These are phyloP conservation scores for Mariannaea elegans DNA, from an alignment of 2,329 filamentous ascomycete species.

Conservation along the genomic window DNA sequence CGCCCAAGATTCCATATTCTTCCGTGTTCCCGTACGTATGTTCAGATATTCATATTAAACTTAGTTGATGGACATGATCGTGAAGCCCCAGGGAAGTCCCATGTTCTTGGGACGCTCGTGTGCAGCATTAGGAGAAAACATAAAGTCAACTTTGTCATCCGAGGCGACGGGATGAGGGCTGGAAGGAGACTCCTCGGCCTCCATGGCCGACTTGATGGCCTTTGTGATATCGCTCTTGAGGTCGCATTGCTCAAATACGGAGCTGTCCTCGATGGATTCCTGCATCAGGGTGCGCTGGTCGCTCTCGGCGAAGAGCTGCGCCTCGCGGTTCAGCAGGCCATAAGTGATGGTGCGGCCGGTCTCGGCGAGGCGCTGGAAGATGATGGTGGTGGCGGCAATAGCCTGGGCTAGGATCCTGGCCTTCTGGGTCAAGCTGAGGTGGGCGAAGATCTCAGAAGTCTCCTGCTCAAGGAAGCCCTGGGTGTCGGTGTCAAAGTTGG, in stretches of 20 bases:
- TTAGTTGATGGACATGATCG: slow-evolving; percentile 42
- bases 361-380: slow-evolving; percentile 38
- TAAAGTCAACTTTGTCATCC: slow-evolving; percentile 38
- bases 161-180: slow-evolving; percentile 34
- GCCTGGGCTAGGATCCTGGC: slow-evolving; percentile 38
- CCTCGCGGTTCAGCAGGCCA: slow-evolving; percentile 39
- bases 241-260: slow-evolving; percentile 35
- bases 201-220: slow-evolving; percentile 37
- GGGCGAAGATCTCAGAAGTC: slow-evolving; percentile 38
- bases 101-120: slow-evolving; percentile 38
- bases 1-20: slow-evolving; percentile 30
- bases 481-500: slow-evolving; percentile 41
- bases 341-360: slow-evolving; percentile 33
- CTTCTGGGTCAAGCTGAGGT: slow-evolving; percentile 35
- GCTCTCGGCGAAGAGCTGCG: slow-evolving; percentile 40
- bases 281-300: slow-evolving; percentile 40
- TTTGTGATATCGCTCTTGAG: slow-evolving; percentile 32
- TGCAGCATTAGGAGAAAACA: slow-evolving; percentile 32
- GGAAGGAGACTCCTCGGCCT: slow-evolving; percentile 36
- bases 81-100: slow-evolving; percentile 38
- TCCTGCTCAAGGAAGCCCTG: slow-evolving; percentile 38
- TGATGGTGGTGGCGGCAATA: slow-evolving; percentile 34
- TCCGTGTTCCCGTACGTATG: slow-evolving; percentile 27
- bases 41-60: slow-evolving; percentile 12
- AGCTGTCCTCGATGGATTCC: slow-evolving; percentile 35